Base-by-base conservation (phyloP, 306 rosid genomes). In the Alnus rubra region DNA sequence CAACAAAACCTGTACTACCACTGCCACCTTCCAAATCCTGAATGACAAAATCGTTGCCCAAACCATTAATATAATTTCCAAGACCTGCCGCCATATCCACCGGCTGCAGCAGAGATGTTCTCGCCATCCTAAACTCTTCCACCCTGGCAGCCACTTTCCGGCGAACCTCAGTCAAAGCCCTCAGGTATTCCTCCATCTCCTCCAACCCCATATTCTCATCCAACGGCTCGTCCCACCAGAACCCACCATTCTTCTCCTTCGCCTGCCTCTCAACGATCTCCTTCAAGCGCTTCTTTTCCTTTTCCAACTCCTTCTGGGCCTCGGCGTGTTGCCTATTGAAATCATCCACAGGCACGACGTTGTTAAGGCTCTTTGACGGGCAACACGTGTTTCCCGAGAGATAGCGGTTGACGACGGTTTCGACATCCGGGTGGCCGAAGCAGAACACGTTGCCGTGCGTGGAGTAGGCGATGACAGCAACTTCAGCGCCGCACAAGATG, bases 391-490 rank as follows among this genome's bases (percentile, higher is more conserved):
- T 7, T 35, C 77, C 82, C 1, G 18, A 9, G 50, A 76, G 70
- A 51, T 82, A 88, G 30, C 82, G 85, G 2, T 42, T 9, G 62
- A 90, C 8, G 33, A 86, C 59, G 6, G 75, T 7, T 0, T 86
- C 87, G 0, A 77, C 49, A 23, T 53, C 63, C 0, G 92, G 90
- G 10, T 87, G 83, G 10, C 88, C 88, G 45, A 85, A 89, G 67
- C 84, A 79, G 75, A 79, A 88, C 31, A 79, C 50, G 60, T 87
- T 91, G 11, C 80, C 81, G 0, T 85, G 85, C 0, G 89, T 92
- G 1, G 91, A 87, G 80, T 87, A 87, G 19, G 89, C 91, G 10
- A 91, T 54, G 1, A 83, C 83, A 12, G 89, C 87, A 0, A 79
- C 53, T 0, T 82, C 68, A 8, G 79, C 88, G 18, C 87, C 54